A percentile compares a stretch with the other conserved stretches of the same genome.
Conservation (phyloP, 345 rosid genomes). For the Theobroma cacao region DNA sequence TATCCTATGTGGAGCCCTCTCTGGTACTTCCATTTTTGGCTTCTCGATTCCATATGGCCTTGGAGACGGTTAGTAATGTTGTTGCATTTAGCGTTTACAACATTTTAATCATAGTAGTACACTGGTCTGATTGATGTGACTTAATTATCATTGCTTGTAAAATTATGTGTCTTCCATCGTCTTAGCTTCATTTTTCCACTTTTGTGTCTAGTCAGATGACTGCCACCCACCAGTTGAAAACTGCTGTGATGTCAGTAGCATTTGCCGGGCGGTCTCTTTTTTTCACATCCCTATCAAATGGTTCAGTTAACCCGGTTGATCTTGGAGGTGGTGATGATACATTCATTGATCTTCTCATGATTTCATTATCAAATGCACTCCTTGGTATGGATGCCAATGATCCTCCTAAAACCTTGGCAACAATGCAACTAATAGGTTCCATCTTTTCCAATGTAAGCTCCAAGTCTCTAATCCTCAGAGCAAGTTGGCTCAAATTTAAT, state of each 20-base stretch:
- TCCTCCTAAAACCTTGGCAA: constrained; percentile 96
- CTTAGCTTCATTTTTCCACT: constrained; percentile 34
- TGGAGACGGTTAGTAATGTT: constrained; percentile 88
- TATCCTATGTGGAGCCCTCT: constrained; percentile 94
- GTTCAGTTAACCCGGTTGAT: constrained; percentile 47
- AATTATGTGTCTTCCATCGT: constrained; percentile 19
- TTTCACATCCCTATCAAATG: constrained; percentile 60
- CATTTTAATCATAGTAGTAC: neutral
- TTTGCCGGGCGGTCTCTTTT: constrained; percentile 91
- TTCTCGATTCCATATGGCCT: constrained; percentile 90
- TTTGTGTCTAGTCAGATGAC: constrained; percentile 87
- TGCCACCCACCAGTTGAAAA: constrained; percentile 98
- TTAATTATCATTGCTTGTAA: neutral
- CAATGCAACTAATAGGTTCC: constrained; percentile 95
- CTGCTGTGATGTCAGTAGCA: constrained; percentile 96
- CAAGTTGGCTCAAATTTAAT: neutral
- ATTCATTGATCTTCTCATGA: constrained; percentile 63
- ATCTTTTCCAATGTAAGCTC: constrained; percentile 94
- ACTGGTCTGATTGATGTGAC: neutral
- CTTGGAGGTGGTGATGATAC: constrained; percentile 42
- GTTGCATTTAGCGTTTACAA: constrained; percentile 1
- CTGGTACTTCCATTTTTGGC: constrained; percentile 94
- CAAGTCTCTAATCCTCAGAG: neutral
- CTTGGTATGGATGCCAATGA: constrained; percentile 99
- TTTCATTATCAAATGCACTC: constrained; percentile 87